A percentile compares a stretch with the other conserved stretches of the same genome.
Conservation (phyloP, 1,284 basidiomycete genomes). For the Afroboletus lepidellus region DNA sequence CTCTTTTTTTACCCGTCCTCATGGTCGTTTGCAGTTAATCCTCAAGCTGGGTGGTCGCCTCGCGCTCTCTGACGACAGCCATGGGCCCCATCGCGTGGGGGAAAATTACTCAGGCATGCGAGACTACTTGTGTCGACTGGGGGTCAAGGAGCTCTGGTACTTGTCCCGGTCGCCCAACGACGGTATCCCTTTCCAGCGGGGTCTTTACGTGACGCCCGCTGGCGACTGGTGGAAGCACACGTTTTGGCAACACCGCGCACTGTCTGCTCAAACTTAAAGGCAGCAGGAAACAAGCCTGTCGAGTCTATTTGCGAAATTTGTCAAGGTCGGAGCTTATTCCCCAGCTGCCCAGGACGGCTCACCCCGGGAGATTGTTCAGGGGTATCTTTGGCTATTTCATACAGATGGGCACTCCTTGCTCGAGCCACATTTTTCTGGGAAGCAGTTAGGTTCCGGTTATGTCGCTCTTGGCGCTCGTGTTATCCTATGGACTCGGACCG, state of each 20-base stretch:
- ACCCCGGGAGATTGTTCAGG: conserved; percentile 13
- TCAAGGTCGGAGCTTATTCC: conserved; percentile 35
- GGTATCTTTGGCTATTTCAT: conserved; percentile 17
- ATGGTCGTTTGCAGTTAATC: conserved; percentile 59
- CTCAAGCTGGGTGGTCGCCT: conserved; percentile 66
- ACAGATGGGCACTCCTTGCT: conserved; percentile 1
- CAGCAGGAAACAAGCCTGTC: conserved; percentile 3
- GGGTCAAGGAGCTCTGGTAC: conserved; percentile 73
- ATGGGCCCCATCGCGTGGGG: conserved; percentile 86
- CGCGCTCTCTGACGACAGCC: conserved; percentile 93
- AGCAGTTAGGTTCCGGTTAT: not conserved
- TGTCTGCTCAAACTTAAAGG: conserved; percentile 17
- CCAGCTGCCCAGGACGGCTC: conserved; percentile 23
- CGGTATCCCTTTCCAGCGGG: conserved; percentile 33
- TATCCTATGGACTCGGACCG: conserved; percentile 2
- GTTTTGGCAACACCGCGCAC: conserved; percentile 47
- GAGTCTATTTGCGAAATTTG: conserved; percentile 22
- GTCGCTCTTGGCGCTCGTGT: conserved; percentile 3
- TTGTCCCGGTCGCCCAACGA: conserved; percentile 41
- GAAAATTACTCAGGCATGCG: conserved; percentile 76
- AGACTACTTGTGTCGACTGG: conserved; percentile 64
- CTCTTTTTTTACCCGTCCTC: conserved; percentile 18
- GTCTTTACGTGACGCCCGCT: conserved; percentile 45
- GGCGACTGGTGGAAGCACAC: conserved; percentile 56
- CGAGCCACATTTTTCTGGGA: conserved; percentile 6